These are phyloP conservation scores for Silene noctiflora DNA, from an alignment of 179 eudicot genomes.

Conservation along the genomic window DNA sequence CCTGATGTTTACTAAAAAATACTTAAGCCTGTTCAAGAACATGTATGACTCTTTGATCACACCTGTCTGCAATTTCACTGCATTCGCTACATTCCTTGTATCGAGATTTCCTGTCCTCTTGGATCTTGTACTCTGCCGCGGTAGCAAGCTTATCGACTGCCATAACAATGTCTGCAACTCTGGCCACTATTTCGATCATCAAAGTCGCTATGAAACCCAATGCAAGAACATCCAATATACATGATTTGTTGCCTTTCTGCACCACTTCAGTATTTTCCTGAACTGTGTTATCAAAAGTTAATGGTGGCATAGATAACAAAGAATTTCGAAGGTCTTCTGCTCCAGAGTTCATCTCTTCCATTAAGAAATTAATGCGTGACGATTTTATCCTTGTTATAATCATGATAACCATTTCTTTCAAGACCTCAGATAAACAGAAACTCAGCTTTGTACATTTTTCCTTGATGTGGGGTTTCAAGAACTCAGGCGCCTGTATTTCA, in stretches of 20 bases:
- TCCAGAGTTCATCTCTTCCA: constrained; percentile 49
- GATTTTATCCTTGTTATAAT: constrained; percentile 49
- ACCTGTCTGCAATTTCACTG: constrained; percentile 10
- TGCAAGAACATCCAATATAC: constrained; percentile 56
- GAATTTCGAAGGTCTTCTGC: constrained; percentile 55
- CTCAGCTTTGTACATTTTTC: constrained; percentile 46
- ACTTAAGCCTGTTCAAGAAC: constrained; percentile 29
- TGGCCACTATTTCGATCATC: constrained; percentile 50
- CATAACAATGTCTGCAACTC: constrained; percentile 47
- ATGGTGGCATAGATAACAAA: constrained; percentile 31
- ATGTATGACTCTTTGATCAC: constrained; percentile 27
- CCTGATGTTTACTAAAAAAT: not conserved
- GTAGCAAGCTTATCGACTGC: constrained; percentile 49
- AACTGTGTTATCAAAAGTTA: not conserved
- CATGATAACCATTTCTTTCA: constrained; percentile 45
- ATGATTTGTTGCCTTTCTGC: too few species aligned
- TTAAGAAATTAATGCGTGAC: constrained; percentile 29
- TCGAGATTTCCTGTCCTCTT: constrained; percentile 23
- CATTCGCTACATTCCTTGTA: constrained; percentile 17
- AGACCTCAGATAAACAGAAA: constrained; percentile 38
- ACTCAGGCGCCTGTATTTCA: constrained; percentile 50
- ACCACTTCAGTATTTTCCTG: constrained; percentile 4
- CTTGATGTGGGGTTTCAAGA: constrained; percentile 40
- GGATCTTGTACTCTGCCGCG: constrained; percentile 43
- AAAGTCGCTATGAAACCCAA: constrained; percentile 52